Evolutionary conservation across 129 eudicot species (phyloP).

Genomic region (Saposhnikovia divaricata): DNA sequence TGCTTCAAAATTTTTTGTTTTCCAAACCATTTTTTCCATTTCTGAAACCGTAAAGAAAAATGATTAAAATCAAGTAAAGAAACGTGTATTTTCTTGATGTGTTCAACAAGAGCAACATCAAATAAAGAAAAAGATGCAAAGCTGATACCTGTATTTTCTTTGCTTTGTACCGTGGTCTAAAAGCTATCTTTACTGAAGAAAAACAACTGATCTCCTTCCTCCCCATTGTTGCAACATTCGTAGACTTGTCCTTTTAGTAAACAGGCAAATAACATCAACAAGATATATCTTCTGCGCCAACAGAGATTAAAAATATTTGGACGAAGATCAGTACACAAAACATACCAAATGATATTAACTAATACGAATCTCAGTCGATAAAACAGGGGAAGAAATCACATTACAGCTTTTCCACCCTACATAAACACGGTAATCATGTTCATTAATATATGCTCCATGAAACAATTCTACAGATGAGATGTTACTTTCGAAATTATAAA

Average conservation of each 20-base stretch:
- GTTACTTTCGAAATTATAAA: not conserved
- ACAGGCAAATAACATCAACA: not conserved
- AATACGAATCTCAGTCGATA: too few species aligned
- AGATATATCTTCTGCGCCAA: not conserved
- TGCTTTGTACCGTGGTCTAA: slow-evolving; percentile 52
- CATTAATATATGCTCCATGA: too few species aligned
- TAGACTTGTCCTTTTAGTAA: slow-evolving; percentile 12
- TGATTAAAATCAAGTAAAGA: not conserved
- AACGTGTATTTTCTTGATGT: too few species aligned
- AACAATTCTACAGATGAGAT: too few species aligned
- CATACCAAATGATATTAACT: not conserved
- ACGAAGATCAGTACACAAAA: not conserved
- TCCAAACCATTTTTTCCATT: slow-evolving; percentile 38
- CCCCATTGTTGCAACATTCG: slow-evolving; percentile 54
- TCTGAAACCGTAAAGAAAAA: slow-evolving; percentile 30
- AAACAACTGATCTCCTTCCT: slow-evolving; percentile 65
- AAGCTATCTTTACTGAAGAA: slow-evolving; percentile 79
- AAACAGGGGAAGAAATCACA: too few species aligned
- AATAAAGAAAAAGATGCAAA: not conserved
- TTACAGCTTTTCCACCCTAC: too few species aligned
- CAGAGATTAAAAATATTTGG: not conserved
- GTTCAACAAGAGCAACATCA: not conserved
- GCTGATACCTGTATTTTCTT: slow-evolving; percentile 46
- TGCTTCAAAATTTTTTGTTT: slow-evolving; percentile 36
- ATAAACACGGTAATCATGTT: too few species aligned